Conservation (phyloP, 1,139 yeast genomes). For the Protomyces inouyei region DNA sequence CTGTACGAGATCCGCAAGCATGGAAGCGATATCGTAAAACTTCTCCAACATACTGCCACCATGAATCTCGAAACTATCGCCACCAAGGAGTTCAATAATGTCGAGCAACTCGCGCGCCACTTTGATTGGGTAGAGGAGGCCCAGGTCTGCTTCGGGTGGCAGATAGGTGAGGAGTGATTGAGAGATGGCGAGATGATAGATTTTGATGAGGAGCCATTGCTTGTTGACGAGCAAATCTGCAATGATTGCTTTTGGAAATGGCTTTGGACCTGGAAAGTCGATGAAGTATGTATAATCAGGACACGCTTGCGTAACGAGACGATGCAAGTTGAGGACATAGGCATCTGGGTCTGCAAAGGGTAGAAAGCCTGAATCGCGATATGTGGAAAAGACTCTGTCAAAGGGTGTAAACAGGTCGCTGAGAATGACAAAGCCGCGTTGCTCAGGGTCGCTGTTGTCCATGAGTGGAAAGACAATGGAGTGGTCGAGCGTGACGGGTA, state of each 20-base stretch:
- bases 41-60: background rate
- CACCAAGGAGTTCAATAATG: background rate
- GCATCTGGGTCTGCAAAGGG: background rate
- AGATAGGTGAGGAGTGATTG: background rate
- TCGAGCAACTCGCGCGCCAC: constrained; percentile 2
- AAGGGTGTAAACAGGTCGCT: background rate
- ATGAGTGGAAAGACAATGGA: background rate
- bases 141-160: background rate
- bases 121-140: constrained; percentile 1
- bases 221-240: background rate
- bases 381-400: background rate
- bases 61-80: constrained; percentile 2
- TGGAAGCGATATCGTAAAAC: constrained; percentile 1
- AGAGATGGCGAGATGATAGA: background rate
- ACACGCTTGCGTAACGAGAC: background rate
- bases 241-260: background rate
- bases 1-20: background rate
- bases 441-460: background rate
- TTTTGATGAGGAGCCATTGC: constrained; percentile 6
- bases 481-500: background rate
- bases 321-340: background rate
- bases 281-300: background rate
- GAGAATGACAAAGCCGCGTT: background rate
- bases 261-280: background rate
- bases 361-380: constrained; percentile 3